These are phyloP conservation scores for Cutaneotrichosporon mucoides DNA, from an alignment of 1,284 basidiomycete genomes.

Conservation along the genomic window DNA sequence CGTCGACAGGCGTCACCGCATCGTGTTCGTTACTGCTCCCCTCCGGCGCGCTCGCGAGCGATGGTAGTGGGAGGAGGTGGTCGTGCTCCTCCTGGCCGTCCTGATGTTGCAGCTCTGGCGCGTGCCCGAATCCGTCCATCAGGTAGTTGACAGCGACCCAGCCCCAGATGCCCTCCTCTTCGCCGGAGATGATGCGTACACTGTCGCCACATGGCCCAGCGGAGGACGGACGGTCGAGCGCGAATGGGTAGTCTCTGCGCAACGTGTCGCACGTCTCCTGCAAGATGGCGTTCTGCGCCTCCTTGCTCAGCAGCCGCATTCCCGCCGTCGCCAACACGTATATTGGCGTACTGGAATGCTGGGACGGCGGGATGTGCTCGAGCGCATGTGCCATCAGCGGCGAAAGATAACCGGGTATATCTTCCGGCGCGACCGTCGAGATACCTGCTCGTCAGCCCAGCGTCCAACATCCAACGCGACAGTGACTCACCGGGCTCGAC, in stretches of 20 bases:
- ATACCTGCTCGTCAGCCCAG: no score
- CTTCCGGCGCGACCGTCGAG: slow-evolving; percentile 69
- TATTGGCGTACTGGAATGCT: slow-evolving; percentile 77
- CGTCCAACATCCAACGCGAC: no score
- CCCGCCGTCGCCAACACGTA: slow-evolving; percentile 96
- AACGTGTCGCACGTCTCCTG: slow-evolving; percentile 74
- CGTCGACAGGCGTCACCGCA: slow-evolving; percentile 43
- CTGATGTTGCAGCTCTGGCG: slow-evolving; percentile 23
- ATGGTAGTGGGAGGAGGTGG: slow-evolving; percentile 38
- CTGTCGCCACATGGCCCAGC: slow-evolving; percentile 79
- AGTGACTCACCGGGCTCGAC: slow-evolving; percentile 91
- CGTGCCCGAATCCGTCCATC: slow-evolving; percentile 87
- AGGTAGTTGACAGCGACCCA: slow-evolving; percentile 99
- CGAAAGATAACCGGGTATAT: slow-evolving; percentile 68
- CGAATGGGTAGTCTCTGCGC: slow-evolving; percentile 58
- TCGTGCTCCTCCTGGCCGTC: slow-evolving; percentile 25
- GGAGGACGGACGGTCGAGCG: slow-evolving; percentile 52
- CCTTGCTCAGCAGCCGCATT: slow-evolving; percentile 78
- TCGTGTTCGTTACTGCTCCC: slow-evolving; percentile 20
- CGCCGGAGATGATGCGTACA: slow-evolving; percentile 91
- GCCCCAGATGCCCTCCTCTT: slow-evolving; percentile 96
- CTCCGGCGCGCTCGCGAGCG: slow-evolving; percentile 26
- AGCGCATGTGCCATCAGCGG: slow-evolving; percentile 81
- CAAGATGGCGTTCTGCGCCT: slow-evolving; percentile 69
- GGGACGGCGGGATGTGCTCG: slow-evolving; percentile 75